Evolutionary conservation across 208 protist species (phyloP), one percentile per base, ranked within the genome.

Genomic region (Perkinsela sp.): DNA sequence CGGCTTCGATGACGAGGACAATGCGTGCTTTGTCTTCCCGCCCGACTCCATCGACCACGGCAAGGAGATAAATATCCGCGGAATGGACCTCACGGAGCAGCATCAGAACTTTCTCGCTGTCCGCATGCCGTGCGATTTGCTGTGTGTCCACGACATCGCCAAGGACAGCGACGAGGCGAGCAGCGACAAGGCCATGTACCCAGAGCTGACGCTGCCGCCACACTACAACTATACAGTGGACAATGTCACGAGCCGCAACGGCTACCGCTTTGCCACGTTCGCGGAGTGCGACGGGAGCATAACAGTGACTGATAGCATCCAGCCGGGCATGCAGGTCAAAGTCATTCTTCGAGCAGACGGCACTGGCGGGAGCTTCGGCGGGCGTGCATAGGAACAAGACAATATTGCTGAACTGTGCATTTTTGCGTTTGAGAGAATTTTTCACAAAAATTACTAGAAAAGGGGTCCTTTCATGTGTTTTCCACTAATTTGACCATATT

Each of bases 1-100:
- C 75, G 85, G 85, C 69, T 91, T 91, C 73, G 85, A 91, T 72
- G 85, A 91, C 70, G 78, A 91, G 68, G 85, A 91, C 76, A 71
- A 78, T 28, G 85, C 83, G 1, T 91, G 85, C 67, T 91, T 91
- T 73, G 83, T 91, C 0, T 91, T 87, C 70, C 85, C 85, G 0
- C 74, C 83, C 76, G 83, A 91, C 77, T 79, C 73, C 71, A 70
- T 70, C 13, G 82, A 91, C 31, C 82, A 80, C 0, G 83, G 83
- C 28, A 80, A 82, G 70, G 85, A 91, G 70, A 74, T 91, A 13
- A 86, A 89, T 73, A 67, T 91, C 40, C 72, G 76, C 1, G 85
- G 79, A 13, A 77, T 83, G 69, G 84, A 78, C 0, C 76, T 91
- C 2, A 77, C 82, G 0, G 82, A 88, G 30, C 30, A 83, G 31